Evolutionary conservation across 2,329 filamentous ascomycete genomes (phyloP), one percentile per base, ranked within the genome.

Genomic region (Diaporthe batatas): DNA sequence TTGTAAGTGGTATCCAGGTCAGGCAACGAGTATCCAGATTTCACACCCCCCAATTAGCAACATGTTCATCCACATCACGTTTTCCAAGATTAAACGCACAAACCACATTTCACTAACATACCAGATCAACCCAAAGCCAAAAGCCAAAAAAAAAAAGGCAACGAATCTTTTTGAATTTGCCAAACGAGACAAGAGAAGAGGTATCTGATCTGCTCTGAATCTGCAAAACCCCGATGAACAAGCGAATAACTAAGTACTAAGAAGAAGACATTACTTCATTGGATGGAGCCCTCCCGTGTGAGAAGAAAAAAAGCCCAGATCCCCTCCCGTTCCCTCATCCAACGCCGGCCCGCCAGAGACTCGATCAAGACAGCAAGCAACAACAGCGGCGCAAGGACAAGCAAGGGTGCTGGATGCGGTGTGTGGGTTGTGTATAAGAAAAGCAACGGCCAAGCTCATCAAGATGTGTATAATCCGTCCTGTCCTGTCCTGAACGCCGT

Each of bases 281-380:
- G 44, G 58, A 51, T 25, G 44, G 58, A 36, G 58, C 39, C 32
- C 29, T n/a, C n/a, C 47, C 62, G 2, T 36, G 29, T 29, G 29
- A 29, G 5, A 3, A 10, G 36, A 39, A 39, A 51, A 39, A 39
- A 51, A 25, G 36, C 34, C 34, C 58, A 67, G 47, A 8, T 39
- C 47, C 32, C 32, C 8, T 8, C 39, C 32, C 16, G 5, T 25
- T 8, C 39, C 29, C 62, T n/a, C 62, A 14, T 47, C 62, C 44
- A 65, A 67, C 62, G 62, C 62, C 62, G n/a, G 62, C 62, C n/a
- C n/a, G n/a, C n/a, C 47, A 21, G 62, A 67, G 32, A 53, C 44
- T 14, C 32, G 53, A 67, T 25, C 32, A 67, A 67, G 39, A 42
- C 39, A 67, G 47, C 44, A 49, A 49, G 44, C 44, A 47, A 47